Conservation (phyloP, 2,329 filamentous ascomycete species). For the Calcarisporium arbuscula region DNA sequence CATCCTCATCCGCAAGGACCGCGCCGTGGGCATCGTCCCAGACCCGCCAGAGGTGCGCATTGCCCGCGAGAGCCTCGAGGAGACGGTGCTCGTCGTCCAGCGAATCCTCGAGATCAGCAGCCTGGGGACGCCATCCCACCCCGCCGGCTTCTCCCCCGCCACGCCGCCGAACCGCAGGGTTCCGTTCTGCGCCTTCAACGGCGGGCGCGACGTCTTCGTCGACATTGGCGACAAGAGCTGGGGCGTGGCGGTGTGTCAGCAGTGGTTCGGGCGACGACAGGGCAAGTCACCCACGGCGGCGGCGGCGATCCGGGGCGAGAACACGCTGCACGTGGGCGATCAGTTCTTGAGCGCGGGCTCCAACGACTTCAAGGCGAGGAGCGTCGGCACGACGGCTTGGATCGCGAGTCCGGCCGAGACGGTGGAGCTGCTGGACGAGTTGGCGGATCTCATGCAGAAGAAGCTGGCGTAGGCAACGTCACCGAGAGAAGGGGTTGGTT, state of each 20-base stretch:
- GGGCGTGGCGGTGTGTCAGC: conserved; percentile 88
- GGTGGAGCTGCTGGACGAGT: conserved; percentile 79
- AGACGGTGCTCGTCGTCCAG: conserved; percentile 91
- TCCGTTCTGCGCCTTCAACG: conserved; percentile 97
- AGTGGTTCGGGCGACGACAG: conserved; percentile 63
- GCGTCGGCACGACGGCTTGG: conserved; percentile 93
- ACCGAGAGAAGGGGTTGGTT: no score
- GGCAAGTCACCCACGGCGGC: conserved; percentile 9
- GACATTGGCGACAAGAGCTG: conserved; percentile 98
- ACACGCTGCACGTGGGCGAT: conserved; percentile 90
- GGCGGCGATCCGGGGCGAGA: conserved; percentile 56
- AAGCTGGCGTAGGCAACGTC: conserved; percentile 19
- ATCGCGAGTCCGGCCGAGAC: conserved; percentile 91
- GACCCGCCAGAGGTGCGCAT: conserved; percentile 59
- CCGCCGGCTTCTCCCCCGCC: conserved; percentile 14
- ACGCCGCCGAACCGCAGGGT: conserved; percentile 32
- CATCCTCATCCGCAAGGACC: conserved; percentile 76
- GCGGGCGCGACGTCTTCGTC: conserved; percentile 94
- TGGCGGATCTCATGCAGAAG: conserved; percentile 49
- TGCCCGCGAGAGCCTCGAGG: conserved; percentile 83
- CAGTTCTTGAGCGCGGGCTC: conserved; percentile 93
- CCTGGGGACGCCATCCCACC: conserved; percentile 28
- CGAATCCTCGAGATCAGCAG: conserved; percentile 83
- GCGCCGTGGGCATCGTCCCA: conserved; percentile 74
- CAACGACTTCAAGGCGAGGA: conserved; percentile 93